Evolutionary conservation across 2,329 filamentous ascomycete genomes (phyloP).

Genomic region (Xylariales sp.): DNA sequence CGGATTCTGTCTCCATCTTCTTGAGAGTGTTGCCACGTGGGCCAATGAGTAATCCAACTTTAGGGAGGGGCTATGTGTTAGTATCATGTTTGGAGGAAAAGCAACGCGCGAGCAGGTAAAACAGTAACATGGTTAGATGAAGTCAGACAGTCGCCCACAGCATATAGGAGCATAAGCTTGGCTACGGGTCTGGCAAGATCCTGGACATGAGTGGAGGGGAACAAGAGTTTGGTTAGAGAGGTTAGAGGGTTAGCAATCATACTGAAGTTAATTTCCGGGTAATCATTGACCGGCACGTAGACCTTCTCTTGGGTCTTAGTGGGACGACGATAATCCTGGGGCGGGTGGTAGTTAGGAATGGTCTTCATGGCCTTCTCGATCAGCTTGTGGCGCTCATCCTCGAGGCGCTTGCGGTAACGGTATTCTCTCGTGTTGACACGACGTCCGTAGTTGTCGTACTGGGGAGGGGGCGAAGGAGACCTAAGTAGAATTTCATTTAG

Average conservation of each 20-base stretch:
- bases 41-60: conserved; percentile 99
- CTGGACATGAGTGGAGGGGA: conserved; percentile 32
- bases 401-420: conserved; percentile 94
- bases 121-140: conserved; percentile 31
- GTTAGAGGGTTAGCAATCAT: conserved; percentile 99
- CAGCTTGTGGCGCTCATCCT: conserved; percentile 97
- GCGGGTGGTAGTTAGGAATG: conserved; percentile 98
- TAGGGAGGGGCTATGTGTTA: conserved; percentile 88
- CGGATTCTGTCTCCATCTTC: conserved; percentile 98
- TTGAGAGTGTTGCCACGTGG: conserved; percentile 99
- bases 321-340: conserved; percentile 95
- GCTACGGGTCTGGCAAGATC: conserved; percentile 41
- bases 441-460: conserved; percentile 98
- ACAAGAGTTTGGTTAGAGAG: conserved; percentile 57
- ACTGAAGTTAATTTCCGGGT: conserved; percentile 99
- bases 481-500: conserved; percentile 40
- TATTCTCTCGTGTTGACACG: conserved; percentile 99
- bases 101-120: conserved; percentile 31
- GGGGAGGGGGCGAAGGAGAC: conserved; percentile 90
- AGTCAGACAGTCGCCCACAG: conserved; percentile 19
- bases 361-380: conserved; percentile 99
- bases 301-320: conserved; percentile 99
- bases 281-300: conserved; percentile 99
- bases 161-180: conserved; percentile 25
- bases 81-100: conserved; percentile 37